phyloP scores from a whole-genome alignment of 2,329 filamentous ascomycete genomes.

The Beauveria sp. region DNA sequence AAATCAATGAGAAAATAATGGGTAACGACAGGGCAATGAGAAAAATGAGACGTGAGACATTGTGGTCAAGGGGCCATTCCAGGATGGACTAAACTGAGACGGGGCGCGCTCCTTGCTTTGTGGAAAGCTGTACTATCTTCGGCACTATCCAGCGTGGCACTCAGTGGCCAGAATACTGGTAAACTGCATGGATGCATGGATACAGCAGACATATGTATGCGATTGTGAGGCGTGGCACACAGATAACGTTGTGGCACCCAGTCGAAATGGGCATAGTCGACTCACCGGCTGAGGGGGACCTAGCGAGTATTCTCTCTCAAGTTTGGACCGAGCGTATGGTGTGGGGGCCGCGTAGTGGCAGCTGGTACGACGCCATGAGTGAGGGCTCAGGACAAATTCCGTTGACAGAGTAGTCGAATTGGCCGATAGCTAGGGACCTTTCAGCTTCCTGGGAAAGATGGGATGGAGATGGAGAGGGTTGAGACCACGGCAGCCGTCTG shows the following conservation, averaged over 20 bases:
- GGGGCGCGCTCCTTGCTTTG: background rate
- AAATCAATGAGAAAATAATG: background rate
- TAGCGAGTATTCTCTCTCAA: background rate
- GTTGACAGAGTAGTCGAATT: background rate
- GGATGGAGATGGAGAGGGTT: background rate
- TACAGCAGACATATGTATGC: background rate
- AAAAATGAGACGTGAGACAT: slow-evolving; percentile 6
- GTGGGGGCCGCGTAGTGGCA: background rate
- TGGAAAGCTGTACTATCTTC: background rate
- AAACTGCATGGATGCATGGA: background rate
- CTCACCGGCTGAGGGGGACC: background rate
- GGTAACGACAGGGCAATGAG: background rate
- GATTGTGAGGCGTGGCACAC: background rate
- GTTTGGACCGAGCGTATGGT: background rate
- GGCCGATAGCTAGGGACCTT: background rate
- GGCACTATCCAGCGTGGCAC: background rate
- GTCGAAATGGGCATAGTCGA: background rate
- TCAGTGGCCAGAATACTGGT: background rate
- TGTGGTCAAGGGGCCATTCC: slow-evolving; percentile 2
- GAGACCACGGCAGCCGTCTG: background rate
- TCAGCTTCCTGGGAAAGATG: background rate
- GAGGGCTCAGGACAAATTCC: background rate
- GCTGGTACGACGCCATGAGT: too few relatives aligned
- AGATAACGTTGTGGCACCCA: background rate
- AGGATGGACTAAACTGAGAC: background rate